Conservation (phyloP, 768 basidiomycete species). For the Tulasnella calospora region DNA sequence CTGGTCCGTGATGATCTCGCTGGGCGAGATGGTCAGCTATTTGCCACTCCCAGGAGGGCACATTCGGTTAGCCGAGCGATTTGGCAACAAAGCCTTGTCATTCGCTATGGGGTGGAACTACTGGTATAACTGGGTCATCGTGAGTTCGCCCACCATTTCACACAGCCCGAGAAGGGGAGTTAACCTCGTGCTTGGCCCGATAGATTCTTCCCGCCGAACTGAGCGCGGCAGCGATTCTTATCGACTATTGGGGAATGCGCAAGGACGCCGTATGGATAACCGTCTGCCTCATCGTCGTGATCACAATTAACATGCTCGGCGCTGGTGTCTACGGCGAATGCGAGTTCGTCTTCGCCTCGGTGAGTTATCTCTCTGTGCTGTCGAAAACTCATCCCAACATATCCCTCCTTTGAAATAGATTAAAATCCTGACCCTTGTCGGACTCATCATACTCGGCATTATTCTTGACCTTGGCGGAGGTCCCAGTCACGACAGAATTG, state of each 20-base stretch:
- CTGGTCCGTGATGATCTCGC: constrained; percentile 51
- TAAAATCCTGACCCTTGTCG: constrained; percentile 52
- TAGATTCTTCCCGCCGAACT: constrained; percentile 36
- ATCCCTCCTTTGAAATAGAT: background rate
- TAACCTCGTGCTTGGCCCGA: background rate
- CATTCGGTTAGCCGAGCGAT: constrained; percentile 66
- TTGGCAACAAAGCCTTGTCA: constrained; percentile 73
- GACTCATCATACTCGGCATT: constrained; percentile 56
- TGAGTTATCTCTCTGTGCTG: constrained; percentile 55
- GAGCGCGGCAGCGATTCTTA: constrained; percentile 50
- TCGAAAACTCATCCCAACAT: background rate
- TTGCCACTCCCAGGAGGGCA: constrained; percentile 63
- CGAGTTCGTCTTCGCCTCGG: constrained; percentile 85
- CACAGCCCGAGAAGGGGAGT: too few relatives aligned
- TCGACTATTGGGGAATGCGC: constrained; percentile 60
- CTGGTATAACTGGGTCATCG: constrained; percentile 38
- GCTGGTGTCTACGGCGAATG: constrained; percentile 43
- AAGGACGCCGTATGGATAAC: constrained; percentile 71
- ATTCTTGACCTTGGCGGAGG: constrained; percentile 86
- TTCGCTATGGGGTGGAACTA: constrained; percentile 38
- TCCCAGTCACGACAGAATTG: constrained; percentile 70
- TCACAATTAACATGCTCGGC: constrained; percentile 70
- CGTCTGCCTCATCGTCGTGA: constrained; percentile 67
- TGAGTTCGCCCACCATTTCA: background rate
- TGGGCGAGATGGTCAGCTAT: constrained; percentile 68